Evolutionary conservation across 305 asterid species (phyloP).

Genomic region (Euphrasia arctica): DNA sequence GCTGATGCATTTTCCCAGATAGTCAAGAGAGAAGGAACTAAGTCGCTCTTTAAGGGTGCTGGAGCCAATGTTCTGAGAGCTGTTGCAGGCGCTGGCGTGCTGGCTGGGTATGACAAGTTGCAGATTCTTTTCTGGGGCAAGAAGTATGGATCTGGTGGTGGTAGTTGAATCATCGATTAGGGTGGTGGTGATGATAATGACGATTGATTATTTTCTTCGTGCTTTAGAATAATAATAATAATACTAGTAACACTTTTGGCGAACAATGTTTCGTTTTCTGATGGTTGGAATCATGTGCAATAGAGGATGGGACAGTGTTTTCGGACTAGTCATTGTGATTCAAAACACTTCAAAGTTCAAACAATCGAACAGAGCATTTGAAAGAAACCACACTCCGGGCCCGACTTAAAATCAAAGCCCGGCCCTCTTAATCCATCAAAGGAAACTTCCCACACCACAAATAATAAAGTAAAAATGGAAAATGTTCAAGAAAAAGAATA

Average conservation of each 20-base stretch:
- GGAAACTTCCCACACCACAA: no score
- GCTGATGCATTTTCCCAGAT: constrained; percentile 54
- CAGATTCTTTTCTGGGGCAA: constrained; percentile 52
- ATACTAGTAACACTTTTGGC: background rate
- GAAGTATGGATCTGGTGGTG: constrained; percentile 64
- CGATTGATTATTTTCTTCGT: background rate
- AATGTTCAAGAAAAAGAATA: background rate
- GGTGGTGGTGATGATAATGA: constrained; percentile 22
- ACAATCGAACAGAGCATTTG: no score
- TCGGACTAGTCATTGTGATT: no score
- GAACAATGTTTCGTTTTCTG: no score
- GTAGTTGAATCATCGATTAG: constrained; percentile 27
- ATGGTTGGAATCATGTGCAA: no score
- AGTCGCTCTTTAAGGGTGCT: constrained; percentile 58
- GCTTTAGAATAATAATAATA: background rate
- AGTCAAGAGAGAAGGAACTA: constrained; percentile 48
- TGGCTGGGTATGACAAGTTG: constrained; percentile 58
- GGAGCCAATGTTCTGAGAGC: constrained; percentile 65
- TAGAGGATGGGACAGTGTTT: no score
- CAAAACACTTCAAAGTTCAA: no score
- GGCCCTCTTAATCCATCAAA: no score
- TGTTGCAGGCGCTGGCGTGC: constrained; percentile 64
- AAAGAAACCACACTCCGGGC: no score
- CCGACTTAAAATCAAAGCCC: no score
- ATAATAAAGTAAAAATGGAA: background rate